Evolutionary conservation across 768 basidiomycete species (phyloP).

Genomic region (Hericium coralloides): DNA sequence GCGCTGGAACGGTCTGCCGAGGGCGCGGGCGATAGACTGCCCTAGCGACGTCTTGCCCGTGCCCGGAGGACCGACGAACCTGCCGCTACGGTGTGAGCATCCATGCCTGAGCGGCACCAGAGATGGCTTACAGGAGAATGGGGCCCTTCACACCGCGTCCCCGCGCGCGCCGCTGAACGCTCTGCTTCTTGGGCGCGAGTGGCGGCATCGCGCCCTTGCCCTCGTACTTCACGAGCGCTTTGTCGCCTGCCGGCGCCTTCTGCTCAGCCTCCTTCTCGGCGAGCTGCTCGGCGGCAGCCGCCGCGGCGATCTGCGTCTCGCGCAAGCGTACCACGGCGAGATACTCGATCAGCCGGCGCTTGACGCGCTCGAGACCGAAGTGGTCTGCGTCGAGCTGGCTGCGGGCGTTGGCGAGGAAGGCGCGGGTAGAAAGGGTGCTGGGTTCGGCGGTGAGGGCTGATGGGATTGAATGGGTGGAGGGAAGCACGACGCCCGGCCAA

Average conservation of each 20-base stretch:
- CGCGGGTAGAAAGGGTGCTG: constrained; percentile 37
- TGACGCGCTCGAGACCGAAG: constrained; percentile 88
- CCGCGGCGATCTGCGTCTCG: constrained; percentile 12
- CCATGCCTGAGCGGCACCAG: too few relatives aligned
- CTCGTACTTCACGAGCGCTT: constrained; percentile 9
- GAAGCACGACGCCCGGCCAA: constrained; percentile 53
- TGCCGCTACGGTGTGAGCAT: constrained; percentile 15
- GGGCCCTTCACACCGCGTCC: constrained; percentile 55
- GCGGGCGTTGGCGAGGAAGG: constrained; percentile 64
- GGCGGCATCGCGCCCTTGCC: constrained; percentile 8
- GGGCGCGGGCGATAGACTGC: constrained; percentile 75
- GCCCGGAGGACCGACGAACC: constrained; percentile 87
- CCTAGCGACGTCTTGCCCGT: constrained; percentile 90
- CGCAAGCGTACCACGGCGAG: constrained; percentile 71
- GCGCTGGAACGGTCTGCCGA: constrained; percentile 82
- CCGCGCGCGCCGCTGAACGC: neutral
- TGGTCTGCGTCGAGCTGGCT: constrained; percentile 83
- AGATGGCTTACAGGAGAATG: constrained; percentile 46
- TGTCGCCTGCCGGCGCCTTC: constrained; percentile 10
- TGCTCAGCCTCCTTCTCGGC: constrained; percentile 12
- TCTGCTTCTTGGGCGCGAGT: constrained; percentile 5
- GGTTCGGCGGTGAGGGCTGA: neutral
- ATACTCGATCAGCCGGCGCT: constrained; percentile 86
- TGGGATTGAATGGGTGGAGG: constrained; percentile 10
- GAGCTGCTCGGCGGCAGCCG: neutral